phyloP scores from a whole-genome alignment of 2,329 filamentous ascomycete species.

The Fusarium duplospermum region DNA sequence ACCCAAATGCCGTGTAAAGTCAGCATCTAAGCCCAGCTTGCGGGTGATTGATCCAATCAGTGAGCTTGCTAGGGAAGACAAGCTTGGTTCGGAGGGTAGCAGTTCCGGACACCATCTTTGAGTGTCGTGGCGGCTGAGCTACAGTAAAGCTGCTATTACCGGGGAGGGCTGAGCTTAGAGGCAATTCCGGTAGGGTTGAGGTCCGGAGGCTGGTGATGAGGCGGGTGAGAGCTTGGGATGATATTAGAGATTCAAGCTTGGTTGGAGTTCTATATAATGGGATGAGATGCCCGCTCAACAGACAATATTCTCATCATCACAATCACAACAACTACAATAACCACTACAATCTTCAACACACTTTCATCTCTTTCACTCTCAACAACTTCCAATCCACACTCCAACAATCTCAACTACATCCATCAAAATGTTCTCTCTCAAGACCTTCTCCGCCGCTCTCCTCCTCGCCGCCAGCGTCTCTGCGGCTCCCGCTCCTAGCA shows the following conservation, averaged over 20 bases:
- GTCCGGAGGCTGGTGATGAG: background rate
- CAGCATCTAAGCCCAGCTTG: constrained; percentile 28
- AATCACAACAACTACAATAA: constrained; percentile 15
- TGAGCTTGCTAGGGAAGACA: background rate
- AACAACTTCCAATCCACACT: background rate
- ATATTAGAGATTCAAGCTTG: background rate
- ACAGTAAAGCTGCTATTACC: constrained; percentile 29
- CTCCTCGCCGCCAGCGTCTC: constrained; percentile 46
- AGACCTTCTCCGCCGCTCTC: constrained; percentile 44
- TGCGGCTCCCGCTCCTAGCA: constrained; percentile 47
- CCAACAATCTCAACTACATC: background rate
- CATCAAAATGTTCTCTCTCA: constrained; percentile 49
- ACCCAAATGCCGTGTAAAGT: constrained; percentile 10
- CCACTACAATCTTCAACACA: background rate
- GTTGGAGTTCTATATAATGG: constrained; percentile 36
- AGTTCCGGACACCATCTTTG: constrained; percentile 10
- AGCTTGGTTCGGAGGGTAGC: constrained; percentile 6
- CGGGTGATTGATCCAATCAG: background rate
- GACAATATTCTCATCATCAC: constrained; percentile 29
- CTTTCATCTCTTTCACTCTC: background rate
- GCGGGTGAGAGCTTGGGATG: background rate
- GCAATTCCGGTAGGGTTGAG: background rate
- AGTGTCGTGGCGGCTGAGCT: constrained; percentile 20
- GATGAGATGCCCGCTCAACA: constrained; percentile 11
- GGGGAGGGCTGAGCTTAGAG: constrained; percentile 9